Evolutionary conservation across 306 rosid genomes (phyloP).

Genomic region (Malus fusca): DNA sequence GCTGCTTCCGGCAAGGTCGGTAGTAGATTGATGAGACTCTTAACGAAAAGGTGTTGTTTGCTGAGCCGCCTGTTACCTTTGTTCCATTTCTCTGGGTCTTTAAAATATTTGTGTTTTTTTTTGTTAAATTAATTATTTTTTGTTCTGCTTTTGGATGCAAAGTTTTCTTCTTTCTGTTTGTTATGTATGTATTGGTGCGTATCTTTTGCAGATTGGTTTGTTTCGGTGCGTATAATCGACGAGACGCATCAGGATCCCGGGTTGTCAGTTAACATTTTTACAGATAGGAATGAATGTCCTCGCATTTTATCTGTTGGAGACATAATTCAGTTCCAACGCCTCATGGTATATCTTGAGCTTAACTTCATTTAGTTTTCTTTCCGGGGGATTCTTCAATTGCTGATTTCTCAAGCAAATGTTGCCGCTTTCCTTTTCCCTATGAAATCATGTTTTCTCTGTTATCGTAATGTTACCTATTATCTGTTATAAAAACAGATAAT

Average conservation of each 20-base stretch:
- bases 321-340: conserved; percentile 40
- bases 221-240: conserved; percentile 46
- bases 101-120: neutral
- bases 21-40: conserved; percentile 66
- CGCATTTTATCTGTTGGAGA: conserved; percentile 48
- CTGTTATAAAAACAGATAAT: too few species aligned
- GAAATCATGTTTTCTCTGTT: neutral
- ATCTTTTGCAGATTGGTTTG: conserved; percentile 51
- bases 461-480: neutral
- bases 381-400: neutral
- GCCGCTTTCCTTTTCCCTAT: neutral
- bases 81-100: neutral
- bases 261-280: conserved; percentile 43
- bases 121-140: neutral
- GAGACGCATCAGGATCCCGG: conserved; percentile 28
- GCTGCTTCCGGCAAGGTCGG: conserved; percentile 57
- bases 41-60: conserved; percentile 42
- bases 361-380: neutral
- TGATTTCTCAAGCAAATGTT: neutral
- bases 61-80: conserved; percentile 46
- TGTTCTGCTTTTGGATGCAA: neutral
- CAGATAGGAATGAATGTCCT: conserved; percentile 46
- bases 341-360: conserved; percentile 29
- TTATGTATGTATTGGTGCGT: neutral
- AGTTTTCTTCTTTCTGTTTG: neutral